Conservation (phyloP, 106 monocot species). For the Narthecium ossifragum region DNA sequence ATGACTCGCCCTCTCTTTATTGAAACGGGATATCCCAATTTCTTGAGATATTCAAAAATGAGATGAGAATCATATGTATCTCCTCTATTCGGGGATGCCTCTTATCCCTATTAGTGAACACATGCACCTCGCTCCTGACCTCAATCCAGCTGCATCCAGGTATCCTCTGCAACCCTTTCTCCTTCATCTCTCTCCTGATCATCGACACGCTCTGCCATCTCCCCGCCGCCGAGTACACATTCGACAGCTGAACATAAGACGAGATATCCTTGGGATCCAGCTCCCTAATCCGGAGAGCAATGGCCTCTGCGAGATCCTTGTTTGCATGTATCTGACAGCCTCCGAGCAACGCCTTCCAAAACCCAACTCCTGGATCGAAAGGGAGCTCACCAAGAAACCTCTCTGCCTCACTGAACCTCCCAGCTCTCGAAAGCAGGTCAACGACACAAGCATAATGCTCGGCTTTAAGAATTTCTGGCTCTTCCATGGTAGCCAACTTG, state of each 20-base stretch:
- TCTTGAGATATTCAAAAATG: conserved; percentile 16
- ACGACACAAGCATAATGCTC: conserved; percentile 69
- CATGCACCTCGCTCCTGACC: conserved; percentile 40
- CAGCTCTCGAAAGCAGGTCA: conserved; percentile 47
- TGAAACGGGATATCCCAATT: too few species aligned
- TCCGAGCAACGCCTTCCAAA: conserved; percentile 69
- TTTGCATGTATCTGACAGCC: conserved; percentile 35
- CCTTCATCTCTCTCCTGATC: conserved; percentile 58
- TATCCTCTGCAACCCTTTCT: conserved; percentile 49
- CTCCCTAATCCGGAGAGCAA: conserved; percentile 27
- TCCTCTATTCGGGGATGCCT: conserved; percentile 43
- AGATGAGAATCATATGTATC: conserved; percentile 31
- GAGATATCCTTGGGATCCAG: conserved; percentile 46
- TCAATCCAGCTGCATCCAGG: conserved; percentile 91
- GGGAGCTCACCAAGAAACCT: conserved; percentile 58
- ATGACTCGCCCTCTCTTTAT: too few species aligned
- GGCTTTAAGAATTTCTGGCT: conserved; percentile 41
- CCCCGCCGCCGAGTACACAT: conserved; percentile 54
- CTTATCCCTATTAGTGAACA: conserved; percentile 57
- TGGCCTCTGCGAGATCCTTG: conserved; percentile 21
- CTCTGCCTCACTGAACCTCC: conserved; percentile 32
- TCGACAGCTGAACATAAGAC: conserved; percentile 53
- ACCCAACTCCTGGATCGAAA: conserved; percentile 64
- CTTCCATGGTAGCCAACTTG: conserved; percentile 23
- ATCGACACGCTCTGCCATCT: conserved; percentile 39